Percentiles rank a stretch among this genome's conserved stretches.
phyloP scores from a whole-genome alignment of 1,284 basidiomycete species.

The Rhodotorula sp. region DNA sequence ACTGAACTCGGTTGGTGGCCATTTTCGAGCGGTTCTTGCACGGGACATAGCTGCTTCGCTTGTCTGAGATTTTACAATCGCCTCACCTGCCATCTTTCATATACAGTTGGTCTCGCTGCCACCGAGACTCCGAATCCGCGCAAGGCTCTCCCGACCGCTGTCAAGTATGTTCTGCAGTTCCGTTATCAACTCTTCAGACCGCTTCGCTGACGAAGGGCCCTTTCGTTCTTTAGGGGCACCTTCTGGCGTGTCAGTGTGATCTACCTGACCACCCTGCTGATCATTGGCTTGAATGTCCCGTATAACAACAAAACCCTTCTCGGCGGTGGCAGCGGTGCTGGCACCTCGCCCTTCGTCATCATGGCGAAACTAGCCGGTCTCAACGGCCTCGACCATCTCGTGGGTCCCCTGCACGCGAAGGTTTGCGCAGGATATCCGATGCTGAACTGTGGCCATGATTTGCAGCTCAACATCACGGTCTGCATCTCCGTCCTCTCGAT shows the following conservation, averaged over 20 bases:
- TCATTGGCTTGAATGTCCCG: conserved; percentile 59
- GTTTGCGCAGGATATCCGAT: neutral
- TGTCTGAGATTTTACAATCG: too few relatives aligned
- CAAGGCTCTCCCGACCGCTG: too few relatives aligned
- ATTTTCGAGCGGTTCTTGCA: too few relatives aligned
- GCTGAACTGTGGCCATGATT: too few relatives aligned
- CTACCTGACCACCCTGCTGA: conserved; percentile 57
- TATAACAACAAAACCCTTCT: conserved; percentile 46
- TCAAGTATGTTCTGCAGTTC: too few relatives aligned
- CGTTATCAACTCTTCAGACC: too few relatives aligned
- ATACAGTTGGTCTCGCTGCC: conserved; percentile 60
- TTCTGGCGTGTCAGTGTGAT: conserved; percentile 48
- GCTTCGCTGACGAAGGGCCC: conserved; percentile 35
- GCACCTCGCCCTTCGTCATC: conserved; percentile 56
- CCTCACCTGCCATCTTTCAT: neutral
- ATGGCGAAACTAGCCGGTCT: conserved; percentile 52
- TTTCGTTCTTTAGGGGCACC: conserved; percentile 34
- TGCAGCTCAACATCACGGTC: conserved; percentile 49
- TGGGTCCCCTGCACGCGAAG: neutral
- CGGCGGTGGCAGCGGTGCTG: conserved; percentile 49
- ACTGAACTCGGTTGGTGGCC: conserved; percentile 50
- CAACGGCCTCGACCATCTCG: conserved; percentile 51
- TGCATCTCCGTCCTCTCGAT: conserved; percentile 49
- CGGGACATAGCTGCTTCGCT: too few relatives aligned
- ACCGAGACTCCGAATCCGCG: conserved; percentile 55